Evolutionary conservation across 768 basidiomycete species (phyloP), one percentile per base, ranked within the genome.

Genomic region (Pholiota conissans): DNA sequence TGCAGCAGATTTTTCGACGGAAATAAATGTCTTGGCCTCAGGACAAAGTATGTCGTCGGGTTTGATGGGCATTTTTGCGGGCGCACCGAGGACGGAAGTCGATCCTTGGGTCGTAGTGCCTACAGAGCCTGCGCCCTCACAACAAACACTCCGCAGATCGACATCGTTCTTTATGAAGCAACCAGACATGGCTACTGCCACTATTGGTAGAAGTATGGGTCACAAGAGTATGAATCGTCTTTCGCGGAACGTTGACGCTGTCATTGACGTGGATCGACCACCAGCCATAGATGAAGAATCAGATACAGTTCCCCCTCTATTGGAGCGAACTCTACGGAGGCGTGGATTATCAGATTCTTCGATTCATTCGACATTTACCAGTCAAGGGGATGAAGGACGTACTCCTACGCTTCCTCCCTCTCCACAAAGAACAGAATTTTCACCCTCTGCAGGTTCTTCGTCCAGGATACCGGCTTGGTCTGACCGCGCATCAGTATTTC

Each of bases 341-440:
- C 83, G 95, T 53, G 93, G 94, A 2, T 71, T 97, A 49, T 93
- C 91, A 1, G 96, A 98, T 69, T 95, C 94, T 0, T 95, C 93
- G 1, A 94, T 98, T 59, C 91, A 87, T 60, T 89, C 92, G 3
- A 92, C 92, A 0, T 96, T 91, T 72, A 74, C 85, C 58, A 78
- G 73, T 54, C 83, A 89, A 48, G 76, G 70, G 4, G 77, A 76
- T n/a, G 73, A 75, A 28, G 51, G 59, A 11, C 28, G 49, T n/a
- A 49, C 63, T 16, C 55, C 56, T 5, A 42, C 55, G 28, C 57
- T 54, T 7, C 63, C 64, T 10, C 51, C 61, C 0, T 69, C 65
- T n/a, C 66, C 66, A 6, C 53, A 55, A 27, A 50, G 53, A 18
- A 42, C 49, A 3, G 18, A 35, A 6, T 51, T 53, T 28, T 48